Conservation (phyloP, 176 grass and related monocot genomes). For the Leersia perrieri region DNA sequence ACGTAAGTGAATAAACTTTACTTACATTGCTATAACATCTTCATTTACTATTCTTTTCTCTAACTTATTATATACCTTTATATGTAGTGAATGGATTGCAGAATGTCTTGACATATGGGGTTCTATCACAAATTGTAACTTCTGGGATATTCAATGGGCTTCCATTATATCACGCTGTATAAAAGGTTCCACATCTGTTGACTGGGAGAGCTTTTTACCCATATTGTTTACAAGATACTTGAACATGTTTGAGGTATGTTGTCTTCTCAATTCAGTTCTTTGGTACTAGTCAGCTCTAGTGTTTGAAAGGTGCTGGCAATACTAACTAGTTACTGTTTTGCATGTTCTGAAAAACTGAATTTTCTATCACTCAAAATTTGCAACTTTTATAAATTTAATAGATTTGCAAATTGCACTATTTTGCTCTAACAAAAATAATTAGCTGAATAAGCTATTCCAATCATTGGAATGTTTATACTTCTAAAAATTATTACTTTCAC, state of each 20-base stretch:
- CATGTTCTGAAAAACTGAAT: neutral
- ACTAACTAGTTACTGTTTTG: conserved; percentile 1
- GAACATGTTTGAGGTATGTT: conserved; percentile 95
- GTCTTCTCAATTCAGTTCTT: conserved; percentile 19
- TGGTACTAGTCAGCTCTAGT: conserved; percentile 1
- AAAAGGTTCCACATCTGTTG: conserved; percentile 65
- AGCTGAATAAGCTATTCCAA: neutral
- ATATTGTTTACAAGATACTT: conserved; percentile 70
- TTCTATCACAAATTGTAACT: conserved; percentile 84
- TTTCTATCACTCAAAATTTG: conserved; percentile 4
- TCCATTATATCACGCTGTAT: conserved; percentile 83
- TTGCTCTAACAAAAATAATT: neutral
- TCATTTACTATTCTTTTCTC: conserved; percentile 24
- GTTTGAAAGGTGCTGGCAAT: neutral
- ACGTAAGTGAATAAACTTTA: conserved; percentile 49
- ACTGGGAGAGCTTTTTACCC: conserved; percentile 84
- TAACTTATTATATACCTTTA: conserved; percentile 27
- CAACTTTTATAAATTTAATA: neutral
- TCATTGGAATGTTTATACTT: neutral
- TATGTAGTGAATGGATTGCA: conserved; percentile 72
- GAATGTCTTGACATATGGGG: conserved; percentile 79
- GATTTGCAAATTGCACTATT: neutral
- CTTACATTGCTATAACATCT: neutral
- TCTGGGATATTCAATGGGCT: conserved; percentile 94
- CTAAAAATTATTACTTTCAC: neutral